phyloP scores from a whole-genome alignment of 2,329 filamentous ascomycete species.

The Botrytis hyacinthi region DNA sequence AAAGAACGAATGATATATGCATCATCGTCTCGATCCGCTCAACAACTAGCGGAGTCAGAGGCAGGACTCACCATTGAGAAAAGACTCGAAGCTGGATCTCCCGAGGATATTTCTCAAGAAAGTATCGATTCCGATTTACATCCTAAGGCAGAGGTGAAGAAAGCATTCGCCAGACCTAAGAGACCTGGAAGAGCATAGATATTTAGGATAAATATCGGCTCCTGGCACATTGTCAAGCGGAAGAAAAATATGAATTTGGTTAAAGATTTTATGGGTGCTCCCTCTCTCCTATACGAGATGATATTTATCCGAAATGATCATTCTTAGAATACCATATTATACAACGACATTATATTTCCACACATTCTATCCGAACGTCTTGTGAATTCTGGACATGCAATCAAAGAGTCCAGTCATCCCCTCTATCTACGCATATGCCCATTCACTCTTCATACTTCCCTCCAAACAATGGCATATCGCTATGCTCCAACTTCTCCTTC shows the following conservation, averaged over 20 bases:
- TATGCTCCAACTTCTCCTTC: conserved; percentile 68
- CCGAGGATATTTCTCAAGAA: conserved; percentile 67
- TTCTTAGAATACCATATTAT: not conserved
- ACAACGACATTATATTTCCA: not conserved
- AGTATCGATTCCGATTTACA: conserved; percentile 65
- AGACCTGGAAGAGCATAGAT: conserved; percentile 57
- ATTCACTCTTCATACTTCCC: conserved; percentile 66
- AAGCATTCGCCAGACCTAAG: conserved; percentile 75
- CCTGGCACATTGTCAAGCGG: not conserved
- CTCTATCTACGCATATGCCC: not conserved
- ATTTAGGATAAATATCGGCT: not conserved
- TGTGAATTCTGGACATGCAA: not conserved
- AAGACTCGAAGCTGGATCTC: conserved; percentile 66
- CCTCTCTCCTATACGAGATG: not conserved
- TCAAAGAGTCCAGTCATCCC: not conserved
- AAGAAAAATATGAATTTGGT: conserved; percentile 15
- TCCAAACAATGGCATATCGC: conserved; percentile 56
- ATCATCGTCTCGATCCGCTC: conserved; percentile 64
- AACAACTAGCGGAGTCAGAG: conserved; percentile 63
- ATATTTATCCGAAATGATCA: not conserved
- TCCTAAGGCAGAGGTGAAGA: conserved; percentile 62
- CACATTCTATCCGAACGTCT: not conserved
- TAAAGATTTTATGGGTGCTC: conserved; percentile 18
- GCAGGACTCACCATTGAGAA: conserved; percentile 66
- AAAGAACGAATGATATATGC: conserved; percentile 86